Evolutionary conservation across 495 filamentous ascomycete genomes (phyloP), one percentile per base, ranked within the genome.

Genomic region (Talaromyces borbonicus): DNA sequence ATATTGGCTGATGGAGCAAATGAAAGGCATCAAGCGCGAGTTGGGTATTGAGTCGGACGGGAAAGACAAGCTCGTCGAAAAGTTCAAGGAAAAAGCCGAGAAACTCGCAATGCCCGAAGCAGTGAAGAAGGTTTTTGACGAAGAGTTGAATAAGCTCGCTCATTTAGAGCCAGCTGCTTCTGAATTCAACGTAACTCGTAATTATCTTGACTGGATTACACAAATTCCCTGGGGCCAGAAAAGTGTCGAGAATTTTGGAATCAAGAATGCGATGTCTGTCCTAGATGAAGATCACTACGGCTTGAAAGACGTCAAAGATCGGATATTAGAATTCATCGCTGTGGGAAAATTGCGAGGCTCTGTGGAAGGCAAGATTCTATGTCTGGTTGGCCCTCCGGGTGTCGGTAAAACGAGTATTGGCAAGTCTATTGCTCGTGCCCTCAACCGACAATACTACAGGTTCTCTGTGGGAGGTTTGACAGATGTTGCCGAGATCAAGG

Each of bases 401-500:
- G 93, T 99, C 45, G 93, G 93, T 46, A 99, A 99, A 70, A 99
- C 93, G 27, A 94, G 87, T 62, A 97, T 99, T 56, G 93, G 93
- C 53, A 99, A 99, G 61, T 94, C 87, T 3, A 94, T 99, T 59
- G 93, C 93, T 14, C 79, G 90, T 29, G 93, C 93, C 22, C 69
- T 99, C 45, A 94, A 94, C 61, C 74, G 93, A 26, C 83, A 97
- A 60, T 99, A 97, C 67, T 97, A 97, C 71, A 77, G 93, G 43
- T 97, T 99, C 71, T 95, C 88, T 49, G 93, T 99, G 12, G 93
- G 93, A 52, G 93, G 93, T 48, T 73, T 99, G 47, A 89, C 89
- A 9, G 93, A 99, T 67, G 93, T 97, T 52, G 92, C 93, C n/a
- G 93, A 99, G 62, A 95, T 99, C 66, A 99, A 99, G 72, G 93